phyloP scores from a whole-genome alignment of 257 asterid species.

The Capsicum chinense region DNA sequence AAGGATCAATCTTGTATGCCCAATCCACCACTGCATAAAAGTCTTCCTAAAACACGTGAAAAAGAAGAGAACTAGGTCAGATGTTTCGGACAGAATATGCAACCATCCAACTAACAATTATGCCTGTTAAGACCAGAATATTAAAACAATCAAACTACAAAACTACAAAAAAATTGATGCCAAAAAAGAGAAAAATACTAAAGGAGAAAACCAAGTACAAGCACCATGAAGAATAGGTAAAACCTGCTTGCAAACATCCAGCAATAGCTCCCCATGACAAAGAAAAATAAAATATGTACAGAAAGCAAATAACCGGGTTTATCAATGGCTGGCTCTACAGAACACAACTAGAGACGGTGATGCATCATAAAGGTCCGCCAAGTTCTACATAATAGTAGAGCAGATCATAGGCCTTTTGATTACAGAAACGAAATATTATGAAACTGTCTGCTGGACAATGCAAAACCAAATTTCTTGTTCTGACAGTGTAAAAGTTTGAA shows the following conservation, averaged over 20 bases:
- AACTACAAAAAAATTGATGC: neutral
- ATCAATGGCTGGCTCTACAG: constrained; percentile 9
- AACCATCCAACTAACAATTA: neutral
- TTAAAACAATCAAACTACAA: neutral
- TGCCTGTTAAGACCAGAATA: neutral
- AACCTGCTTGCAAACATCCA: constrained; percentile 18
- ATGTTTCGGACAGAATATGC: neutral
- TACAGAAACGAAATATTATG: constrained; percentile 20
- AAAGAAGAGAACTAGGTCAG: constrained; percentile 23
- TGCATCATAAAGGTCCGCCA: neutral
- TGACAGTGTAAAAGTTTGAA: neutral
- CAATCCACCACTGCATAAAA: constrained; percentile 96
- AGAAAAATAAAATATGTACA: constrained; percentile 19
- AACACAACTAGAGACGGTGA: neutral
- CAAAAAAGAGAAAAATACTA: neutral
- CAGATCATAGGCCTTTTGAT: constrained; percentile 10
- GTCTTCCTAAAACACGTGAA: constrained; percentile 69
- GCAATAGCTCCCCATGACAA: constrained; percentile 8
- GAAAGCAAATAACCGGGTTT: neutral
- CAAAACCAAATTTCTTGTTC: constrained; percentile 1
- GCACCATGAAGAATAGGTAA: constrained; percentile 19
- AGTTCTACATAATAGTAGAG: neutral
- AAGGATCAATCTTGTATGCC: constrained; percentile 95
- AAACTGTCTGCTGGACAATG: constrained; percentile 12
- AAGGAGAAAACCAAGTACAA: neutral